phyloP scores from a whole-genome alignment of 2,329 filamentous ascomycete species.

The Ustulina deusta region DNA sequence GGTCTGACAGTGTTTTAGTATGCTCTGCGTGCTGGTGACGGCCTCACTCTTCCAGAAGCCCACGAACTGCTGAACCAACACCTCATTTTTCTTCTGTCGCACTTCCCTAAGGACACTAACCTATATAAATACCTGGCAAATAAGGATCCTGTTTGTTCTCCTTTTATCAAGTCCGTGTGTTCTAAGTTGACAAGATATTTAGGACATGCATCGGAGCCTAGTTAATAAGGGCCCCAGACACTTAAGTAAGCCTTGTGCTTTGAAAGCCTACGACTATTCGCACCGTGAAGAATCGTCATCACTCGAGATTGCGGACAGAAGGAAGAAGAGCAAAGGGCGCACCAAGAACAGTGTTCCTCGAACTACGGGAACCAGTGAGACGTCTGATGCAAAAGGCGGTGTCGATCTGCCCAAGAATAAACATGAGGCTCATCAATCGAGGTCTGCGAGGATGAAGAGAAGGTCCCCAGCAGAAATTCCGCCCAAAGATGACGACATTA shows the following conservation, averaged over 20 bases:
- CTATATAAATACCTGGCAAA: constrained; percentile 63
- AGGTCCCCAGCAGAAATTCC: constrained; percentile 38
- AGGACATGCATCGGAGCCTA: constrained; percentile 40
- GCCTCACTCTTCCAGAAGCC: constrained; percentile 63
- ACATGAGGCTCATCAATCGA: constrained; percentile 38
- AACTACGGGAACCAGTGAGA: constrained; percentile 36
- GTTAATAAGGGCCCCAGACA: constrained; percentile 34
- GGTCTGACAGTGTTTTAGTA: constrained; percentile 54
- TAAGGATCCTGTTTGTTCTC: constrained; percentile 55
- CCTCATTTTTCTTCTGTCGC: constrained; percentile 64
- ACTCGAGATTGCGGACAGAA: constrained; percentile 37
- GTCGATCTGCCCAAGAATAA: constrained; percentile 33
- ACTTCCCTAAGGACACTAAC: constrained; percentile 62
- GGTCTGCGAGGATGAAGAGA: constrained; percentile 42
- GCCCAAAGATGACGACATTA: constrained; percentile 41
- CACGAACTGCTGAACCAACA: constrained; percentile 61
- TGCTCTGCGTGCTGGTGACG: constrained; percentile 64
- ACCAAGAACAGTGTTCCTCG: constrained; percentile 36
- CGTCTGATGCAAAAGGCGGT: constrained; percentile 18
- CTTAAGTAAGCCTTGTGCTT: constrained; percentile 9
- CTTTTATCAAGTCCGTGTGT: not conserved
- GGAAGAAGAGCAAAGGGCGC: constrained; percentile 38
- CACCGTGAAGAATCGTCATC: constrained; percentile 43
- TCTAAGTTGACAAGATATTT: constrained; percentile 26
- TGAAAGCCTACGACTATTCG: constrained; percentile 41